phyloP scores from a whole-genome alignment of 441 rosid genomes.

The Geranium incanum region DNA sequence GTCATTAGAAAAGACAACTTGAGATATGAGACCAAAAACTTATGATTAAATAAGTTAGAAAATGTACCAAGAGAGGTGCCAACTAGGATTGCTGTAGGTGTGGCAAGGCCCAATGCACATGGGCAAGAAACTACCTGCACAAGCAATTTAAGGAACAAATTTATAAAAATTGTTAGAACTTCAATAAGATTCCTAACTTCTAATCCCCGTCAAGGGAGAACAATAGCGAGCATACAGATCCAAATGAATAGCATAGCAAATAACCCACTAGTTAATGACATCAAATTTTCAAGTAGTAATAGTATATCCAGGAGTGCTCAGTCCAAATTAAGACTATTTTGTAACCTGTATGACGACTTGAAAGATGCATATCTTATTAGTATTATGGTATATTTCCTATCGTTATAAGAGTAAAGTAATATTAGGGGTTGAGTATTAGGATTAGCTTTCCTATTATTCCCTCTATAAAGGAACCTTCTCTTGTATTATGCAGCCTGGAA shows the following conservation, averaged over 20 bases:
- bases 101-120: slow-evolving; percentile 90
- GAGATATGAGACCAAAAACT: too few relatives aligned
- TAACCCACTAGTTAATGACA: neutral
- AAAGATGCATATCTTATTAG: neutral
- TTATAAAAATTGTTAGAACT: neutral
- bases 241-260: neutral
- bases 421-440: too few relatives aligned
- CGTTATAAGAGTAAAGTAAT: too few relatives aligned
- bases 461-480: too few relatives aligned
- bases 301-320: neutral
- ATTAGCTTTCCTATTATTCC: too few relatives aligned
- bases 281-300: neutral
- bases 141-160: slow-evolving; percentile 9
- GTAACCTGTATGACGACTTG: neutral
- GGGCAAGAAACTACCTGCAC: slow-evolving; percentile 93
- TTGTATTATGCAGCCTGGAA: neutral
- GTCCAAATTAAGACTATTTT: neutral
- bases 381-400: too few relatives aligned
- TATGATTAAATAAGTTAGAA: slow-evolving; percentile 12
- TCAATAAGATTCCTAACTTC: neutral
- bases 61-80: slow-evolving; percentile 88
- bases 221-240: too few relatives aligned
- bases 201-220: neutral
- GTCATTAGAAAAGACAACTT: too few relatives aligned
- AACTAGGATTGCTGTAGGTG: slow-evolving; percentile 92